These are phyloP conservation scores for Yarrowia hollandica DNA, from an alignment of 805 yeast species.

Conservation along the genomic window DNA sequence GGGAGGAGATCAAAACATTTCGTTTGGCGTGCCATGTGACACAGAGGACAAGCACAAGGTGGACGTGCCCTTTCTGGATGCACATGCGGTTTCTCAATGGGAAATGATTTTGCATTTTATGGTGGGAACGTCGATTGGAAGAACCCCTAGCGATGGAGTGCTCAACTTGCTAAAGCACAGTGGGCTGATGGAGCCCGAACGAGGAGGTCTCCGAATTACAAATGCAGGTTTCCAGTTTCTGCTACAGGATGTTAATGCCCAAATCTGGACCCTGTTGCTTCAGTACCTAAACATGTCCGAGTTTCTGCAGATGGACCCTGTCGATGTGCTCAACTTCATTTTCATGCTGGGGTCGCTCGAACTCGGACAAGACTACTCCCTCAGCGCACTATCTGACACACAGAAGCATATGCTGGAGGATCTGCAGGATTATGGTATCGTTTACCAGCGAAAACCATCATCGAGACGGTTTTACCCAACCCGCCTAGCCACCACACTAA, in stretches of 20 bases:
- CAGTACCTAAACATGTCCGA: conserved; percentile 87
- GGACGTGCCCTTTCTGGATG: conserved; percentile 65
- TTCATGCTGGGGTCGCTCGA: conserved; percentile 92
- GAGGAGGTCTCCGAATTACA: conserved; percentile 62
- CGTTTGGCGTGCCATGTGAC: conserved; percentile 74
- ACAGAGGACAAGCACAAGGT: conserved; percentile 57
- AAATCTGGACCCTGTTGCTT: conserved; percentile 86
- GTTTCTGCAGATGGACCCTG: conserved; percentile 87
- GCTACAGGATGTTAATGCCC: conserved; percentile 88
- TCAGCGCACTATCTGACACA: conserved; percentile 68
- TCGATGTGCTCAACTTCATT: conserved; percentile 89
- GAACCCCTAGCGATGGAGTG: conserved; percentile 76
- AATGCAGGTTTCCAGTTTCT: conserved; percentile 92
- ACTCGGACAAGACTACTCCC: conserved; percentile 80
- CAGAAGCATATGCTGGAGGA: conserved; percentile 87
- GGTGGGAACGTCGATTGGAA: conserved; percentile 82
- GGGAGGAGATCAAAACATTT: conserved; percentile 62
- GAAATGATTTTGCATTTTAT: conserved; percentile 92
- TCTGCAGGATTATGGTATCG: conserved; percentile 85
- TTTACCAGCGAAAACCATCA: conserved; percentile 63
- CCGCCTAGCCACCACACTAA: conserved; percentile 80
- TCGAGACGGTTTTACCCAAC: conserved; percentile 82
- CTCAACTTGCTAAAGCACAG: conserved; percentile 72
- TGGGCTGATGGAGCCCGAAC: conserved; percentile 71
- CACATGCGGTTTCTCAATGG: conserved; percentile 86